phyloP scores from a whole-genome alignment of 192 early-diverging fungal genomes.

The Podila epicladia region DNA sequence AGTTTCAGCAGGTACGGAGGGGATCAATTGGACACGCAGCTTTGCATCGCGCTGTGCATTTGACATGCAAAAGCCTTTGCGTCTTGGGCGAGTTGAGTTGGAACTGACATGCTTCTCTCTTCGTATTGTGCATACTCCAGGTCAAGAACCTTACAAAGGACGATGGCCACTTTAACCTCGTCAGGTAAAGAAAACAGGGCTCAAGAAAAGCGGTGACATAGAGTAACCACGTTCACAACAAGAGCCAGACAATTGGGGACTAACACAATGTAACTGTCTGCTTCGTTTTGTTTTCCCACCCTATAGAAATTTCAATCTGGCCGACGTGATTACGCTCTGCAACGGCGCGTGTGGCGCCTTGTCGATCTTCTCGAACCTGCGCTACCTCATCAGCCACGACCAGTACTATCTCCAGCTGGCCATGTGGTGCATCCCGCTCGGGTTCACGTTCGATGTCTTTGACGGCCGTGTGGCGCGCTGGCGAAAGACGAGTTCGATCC shows the following conservation, averaged over 20 bases:
- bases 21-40: not conserved
- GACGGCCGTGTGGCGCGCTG: constrained; percentile 88
- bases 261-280: not conserved
- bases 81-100: not conserved
- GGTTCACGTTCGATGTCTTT: constrained; percentile 77
- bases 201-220: not conserved
- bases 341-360: constrained; percentile 84
- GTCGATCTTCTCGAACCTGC: constrained; percentile 78
- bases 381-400: constrained; percentile 72
- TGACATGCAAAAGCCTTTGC: too few relatives aligned
- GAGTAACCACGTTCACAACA: not conserved
- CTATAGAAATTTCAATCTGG: constrained; percentile 76
- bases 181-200: constrained; percentile 25
- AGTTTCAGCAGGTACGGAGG: constrained; percentile 42
- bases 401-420: constrained; percentile 67
- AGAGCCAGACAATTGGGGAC: not conserved
- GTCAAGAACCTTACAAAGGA: constrained; percentile 49
- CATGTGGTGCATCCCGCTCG: constrained; percentile 74
- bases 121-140: constrained; percentile 6
- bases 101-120: not conserved
- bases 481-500: constrained; percentile 72
- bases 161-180: constrained; percentile 51
- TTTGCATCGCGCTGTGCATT: not conserved
- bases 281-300: not conserved
- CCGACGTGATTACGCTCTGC: constrained; percentile 87